phyloP scores from a whole-genome alignment of 108 stramenopile genomes.

The Epithemia pelagica region DNA sequence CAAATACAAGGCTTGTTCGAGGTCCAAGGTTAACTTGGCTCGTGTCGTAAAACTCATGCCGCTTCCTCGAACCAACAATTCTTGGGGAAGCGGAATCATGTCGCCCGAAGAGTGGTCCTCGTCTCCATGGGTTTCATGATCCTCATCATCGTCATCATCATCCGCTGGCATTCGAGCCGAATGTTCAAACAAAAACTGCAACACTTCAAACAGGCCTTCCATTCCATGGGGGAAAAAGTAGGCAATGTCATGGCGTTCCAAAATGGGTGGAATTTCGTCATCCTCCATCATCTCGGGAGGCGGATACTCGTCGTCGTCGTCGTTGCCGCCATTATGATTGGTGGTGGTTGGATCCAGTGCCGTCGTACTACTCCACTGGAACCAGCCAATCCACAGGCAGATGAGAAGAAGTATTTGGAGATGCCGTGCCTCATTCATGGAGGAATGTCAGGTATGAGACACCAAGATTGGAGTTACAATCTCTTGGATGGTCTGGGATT shows the following conservation, averaged over 20 bases:
- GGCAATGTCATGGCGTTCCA: slow-evolving; percentile 38
- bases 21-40: slow-evolving; percentile 47
- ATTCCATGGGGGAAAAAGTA: slow-evolving; percentile 21
- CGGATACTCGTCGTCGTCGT: neutral
- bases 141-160: neutral
- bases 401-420: too few relatives aligned
- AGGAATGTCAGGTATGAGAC: too few relatives aligned
- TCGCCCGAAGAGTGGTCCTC: neutral
- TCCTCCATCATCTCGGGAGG: slow-evolving; percentile 12
- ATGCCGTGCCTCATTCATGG: too few relatives aligned
- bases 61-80: slow-evolving; percentile 39
- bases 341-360: too few relatives aligned
- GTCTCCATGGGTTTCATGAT: neutral
- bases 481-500: too few relatives aligned
- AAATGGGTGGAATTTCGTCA: slow-evolving; percentile 40
- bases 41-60: slow-evolving; percentile 52
- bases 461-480: too few relatives aligned
- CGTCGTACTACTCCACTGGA: too few relatives aligned
- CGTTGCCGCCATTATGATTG: neutral
- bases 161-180: neutral
- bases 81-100: slow-evolving; percentile 16
- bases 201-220: slow-evolving; percentile 3
- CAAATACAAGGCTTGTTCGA: slow-evolving; percentile 50
- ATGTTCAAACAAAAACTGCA: slow-evolving; percentile 6
- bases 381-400: too few relatives aligned